These are phyloP conservation scores for Daldinia bambusicola DNA, from an alignment of 495 filamentous ascomycete species.

Conservation along the genomic window DNA sequence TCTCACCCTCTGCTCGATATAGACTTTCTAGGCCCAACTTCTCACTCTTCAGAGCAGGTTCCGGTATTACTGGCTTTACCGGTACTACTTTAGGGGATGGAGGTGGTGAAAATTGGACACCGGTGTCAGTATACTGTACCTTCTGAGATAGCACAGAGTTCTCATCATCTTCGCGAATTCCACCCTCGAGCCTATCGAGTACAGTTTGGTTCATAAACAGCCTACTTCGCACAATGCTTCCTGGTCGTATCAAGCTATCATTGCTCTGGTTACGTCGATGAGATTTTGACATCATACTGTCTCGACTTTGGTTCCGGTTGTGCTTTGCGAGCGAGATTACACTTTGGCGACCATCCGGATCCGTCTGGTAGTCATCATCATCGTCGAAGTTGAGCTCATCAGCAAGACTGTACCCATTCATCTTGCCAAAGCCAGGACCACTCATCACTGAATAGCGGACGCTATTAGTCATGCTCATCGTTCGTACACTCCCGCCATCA, in stretches of 20 bases:
- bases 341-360: slow-evolving; percentile 65
- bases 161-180: slow-evolving; percentile 61
- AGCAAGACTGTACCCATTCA: slow-evolving; percentile 79
- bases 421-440: slow-evolving; percentile 62
- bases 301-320: slow-evolving; percentile 55
- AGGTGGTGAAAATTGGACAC: slow-evolving; percentile 83
- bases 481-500: slow-evolving; percentile 80
- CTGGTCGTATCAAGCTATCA: slow-evolving; percentile 61
- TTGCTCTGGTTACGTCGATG: slow-evolving; percentile 62
- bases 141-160: slow-evolving; percentile 19
- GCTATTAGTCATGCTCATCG: slow-evolving; percentile 79
- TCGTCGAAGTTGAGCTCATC: slow-evolving; percentile 90
- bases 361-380: slow-evolving; percentile 71
- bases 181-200: slow-evolving; percentile 61
- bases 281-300: slow-evolving; percentile 55
- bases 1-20: slow-evolving; percentile 62
- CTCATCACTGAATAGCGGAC: slow-evolving; percentile 76
- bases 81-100: slow-evolving; percentile 70
- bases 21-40: slow-evolving; percentile 55
- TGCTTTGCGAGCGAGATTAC: slow-evolving; percentile 55
- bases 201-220: slow-evolving; percentile 59
- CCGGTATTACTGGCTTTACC: slow-evolving; percentile 54
- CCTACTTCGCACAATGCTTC: slow-evolving; percentile 60
- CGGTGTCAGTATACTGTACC: slow-evolving; percentile 66
- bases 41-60: slow-evolving; percentile 51